Base-by-base conservation (phyloP, 1,284 basidiomycete genomes). In the Inonotus obliquus region DNA sequence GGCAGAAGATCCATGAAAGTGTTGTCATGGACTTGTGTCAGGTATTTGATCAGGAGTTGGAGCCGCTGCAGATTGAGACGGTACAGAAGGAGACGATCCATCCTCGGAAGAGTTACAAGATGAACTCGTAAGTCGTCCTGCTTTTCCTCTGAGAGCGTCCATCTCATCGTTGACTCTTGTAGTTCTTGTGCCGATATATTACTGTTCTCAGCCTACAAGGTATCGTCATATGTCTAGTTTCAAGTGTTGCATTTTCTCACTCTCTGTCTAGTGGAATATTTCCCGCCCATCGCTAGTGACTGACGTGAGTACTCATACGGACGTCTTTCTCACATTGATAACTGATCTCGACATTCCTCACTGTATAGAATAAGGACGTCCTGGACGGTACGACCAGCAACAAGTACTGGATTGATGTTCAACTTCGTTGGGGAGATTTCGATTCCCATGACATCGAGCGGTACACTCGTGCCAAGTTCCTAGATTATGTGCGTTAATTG, bases 21-120 rank as follows among this genome's bases (percentile, higher is more conserved):
- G 93, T 98, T 52, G 93, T 96, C 67, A 98, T 98, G 96, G 96
- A 98, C 80, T 76, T 98, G 78, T 96, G 94, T 78, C 96, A 99
- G 83, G 96, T 99, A 19, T 97, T 99, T 69, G 97, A 99, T 77
- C 96, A 98, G 76, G 96, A 99, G 71, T 83, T 99, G 41, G 97
- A 99, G 74, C 96, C 97, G 0, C 78, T 99, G 4, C 95, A 98
- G 70, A 99, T 99, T 71, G 97, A 99, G 80, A 98, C 96, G 0
- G 97, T 99, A 1, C 97, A 99, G 75, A 99, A 99, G 78, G 96
- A 99, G 77, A 98, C 96, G 0, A 98, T 99, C 67, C 96, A 93
- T 75, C 96, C 97, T 70, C 91, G 96, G 77, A 99, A 98, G 82
- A 97, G 94, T 81, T 99, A 99, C 86, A 98, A 98, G 83, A 98